Conservation (phyloP, 2,329 filamentous ascomycete species). For the Phaeosphaeriaceae sp. region DNA sequence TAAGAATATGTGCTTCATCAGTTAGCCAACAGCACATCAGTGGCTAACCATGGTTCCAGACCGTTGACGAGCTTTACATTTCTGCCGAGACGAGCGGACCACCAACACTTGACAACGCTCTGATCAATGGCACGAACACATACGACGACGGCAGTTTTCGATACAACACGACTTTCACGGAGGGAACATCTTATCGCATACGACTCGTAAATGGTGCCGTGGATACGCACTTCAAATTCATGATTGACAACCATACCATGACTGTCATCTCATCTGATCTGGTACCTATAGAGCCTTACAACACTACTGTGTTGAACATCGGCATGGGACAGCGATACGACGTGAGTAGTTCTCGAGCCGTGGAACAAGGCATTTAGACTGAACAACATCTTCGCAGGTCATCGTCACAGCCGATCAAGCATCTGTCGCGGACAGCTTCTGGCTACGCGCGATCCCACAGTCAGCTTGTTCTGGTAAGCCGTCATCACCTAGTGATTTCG, state of each 20-base stretch:
- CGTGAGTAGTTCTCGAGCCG: not conserved
- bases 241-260: conserved; percentile 54
- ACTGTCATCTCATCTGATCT: conserved; percentile 54
- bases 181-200: conserved; percentile 52
- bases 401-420: conserved; percentile 43
- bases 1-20: conserved; percentile 3
- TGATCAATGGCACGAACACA: conserved; percentile 56
- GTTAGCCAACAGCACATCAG: conserved; percentile 1
- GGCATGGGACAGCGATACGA: conserved; percentile 37
- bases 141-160: conserved; percentile 41
- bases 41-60: conserved; percentile 15
- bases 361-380: conserved; percentile 48
- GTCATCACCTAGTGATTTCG: too few relatives aligned
- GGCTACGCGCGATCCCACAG: conserved; percentile 50
- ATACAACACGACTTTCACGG: conserved; percentile 47
- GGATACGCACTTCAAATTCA: conserved; percentile 53
- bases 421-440: conserved; percentile 41
- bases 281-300: conserved; percentile 53
- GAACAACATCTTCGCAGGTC: not conserved
- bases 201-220: conserved; percentile 54
- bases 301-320: conserved; percentile 48
- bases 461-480: conserved; percentile 40
- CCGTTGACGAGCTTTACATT: conserved; percentile 47
- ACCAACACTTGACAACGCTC: conserved; percentile 50
- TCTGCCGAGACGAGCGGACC: conserved; percentile 36